Conservation (phyloP, 2,329 filamentous ascomycete genomes). For the Mycogone perniciosa region DNA sequence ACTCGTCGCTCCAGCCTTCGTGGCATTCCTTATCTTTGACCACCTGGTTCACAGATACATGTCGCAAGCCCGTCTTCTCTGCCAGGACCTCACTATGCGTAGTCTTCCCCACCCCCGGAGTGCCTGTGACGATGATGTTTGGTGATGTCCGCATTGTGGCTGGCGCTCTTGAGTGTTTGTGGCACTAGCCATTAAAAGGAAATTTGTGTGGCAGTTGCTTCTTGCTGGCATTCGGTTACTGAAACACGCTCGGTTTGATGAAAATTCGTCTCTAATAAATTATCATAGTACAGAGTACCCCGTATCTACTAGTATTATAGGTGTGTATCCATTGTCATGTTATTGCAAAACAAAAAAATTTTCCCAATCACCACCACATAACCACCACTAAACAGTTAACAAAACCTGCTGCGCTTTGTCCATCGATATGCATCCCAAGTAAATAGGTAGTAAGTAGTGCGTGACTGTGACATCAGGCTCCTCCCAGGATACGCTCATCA, state of each 20-base stretch:
- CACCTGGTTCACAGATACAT: conserved; percentile 83
- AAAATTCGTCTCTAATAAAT: not conserved
- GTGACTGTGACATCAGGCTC: not conserved
- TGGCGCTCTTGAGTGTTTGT: too few species aligned
- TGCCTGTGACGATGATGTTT: conserved; percentile 93
- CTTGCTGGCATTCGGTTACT: not conserved
- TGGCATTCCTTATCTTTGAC: conserved; percentile 85
- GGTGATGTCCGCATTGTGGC: conserved; percentile 49
- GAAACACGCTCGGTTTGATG: not conserved
- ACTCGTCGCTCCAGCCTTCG: conserved; percentile 80
- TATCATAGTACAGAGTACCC: not conserved
- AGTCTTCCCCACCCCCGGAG: conserved; percentile 92
- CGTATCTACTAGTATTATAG: too few species aligned
- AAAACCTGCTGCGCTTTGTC: too few species aligned
- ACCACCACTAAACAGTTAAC: too few species aligned
- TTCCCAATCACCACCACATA: too few species aligned
- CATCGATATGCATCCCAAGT: not conserved
- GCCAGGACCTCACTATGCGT: conserved; percentile 82
- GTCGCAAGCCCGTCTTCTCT: conserved; percentile 67
- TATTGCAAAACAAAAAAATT: too few species aligned
- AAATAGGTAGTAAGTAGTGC: conserved; percentile 2
- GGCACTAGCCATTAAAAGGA: not conserved
- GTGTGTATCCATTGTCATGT: too few species aligned
- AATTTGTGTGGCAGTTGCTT: not conserved
- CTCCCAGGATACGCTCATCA: conserved; percentile 3